phyloP scores from a whole-genome alignment of 177 flowering plant genomes.

The Vitis hybrid region DNA sequence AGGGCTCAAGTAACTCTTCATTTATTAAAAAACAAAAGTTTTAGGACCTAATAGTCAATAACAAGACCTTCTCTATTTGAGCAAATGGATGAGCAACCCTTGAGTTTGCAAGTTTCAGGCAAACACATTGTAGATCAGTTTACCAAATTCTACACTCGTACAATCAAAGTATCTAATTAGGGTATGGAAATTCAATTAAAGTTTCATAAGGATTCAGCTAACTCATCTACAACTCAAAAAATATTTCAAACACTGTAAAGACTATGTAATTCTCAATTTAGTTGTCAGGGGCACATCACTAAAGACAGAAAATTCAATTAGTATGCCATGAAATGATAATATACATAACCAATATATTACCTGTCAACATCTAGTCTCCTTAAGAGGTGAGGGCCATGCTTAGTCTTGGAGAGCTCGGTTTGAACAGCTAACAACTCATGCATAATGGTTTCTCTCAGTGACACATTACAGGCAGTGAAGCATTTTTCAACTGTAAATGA shows the following conservation, averaged over 20 bases:
- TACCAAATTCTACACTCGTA: neutral
- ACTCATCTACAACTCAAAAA: neutral
- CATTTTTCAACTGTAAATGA: constrained; percentile 86
- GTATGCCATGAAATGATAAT: neutral
- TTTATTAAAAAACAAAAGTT: too few relatives aligned
- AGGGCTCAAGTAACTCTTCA: too few relatives aligned
- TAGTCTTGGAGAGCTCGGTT: constrained; percentile 73
- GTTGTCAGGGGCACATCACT: neutral
- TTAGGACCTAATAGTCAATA: too few relatives aligned
- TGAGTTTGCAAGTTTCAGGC: too few relatives aligned
- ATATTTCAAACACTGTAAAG: neutral
- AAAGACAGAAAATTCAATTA: neutral
- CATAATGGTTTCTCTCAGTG: constrained; percentile 67
- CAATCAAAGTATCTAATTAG: neutral
- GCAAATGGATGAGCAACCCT: too few relatives aligned
- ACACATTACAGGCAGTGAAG: constrained; percentile 48
- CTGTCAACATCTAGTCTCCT: constrained; percentile 77
- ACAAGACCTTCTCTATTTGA: neutral
- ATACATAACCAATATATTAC: constrained; percentile 35
- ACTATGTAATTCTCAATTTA: neutral
- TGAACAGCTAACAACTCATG: constrained; percentile 63
- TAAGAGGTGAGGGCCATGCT: constrained; percentile 81
- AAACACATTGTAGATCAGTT: neutral
- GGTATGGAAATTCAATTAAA: neutral
- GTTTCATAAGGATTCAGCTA: neutral